Conservation (phyloP, 2,329 filamentous ascomycete genomes). For the Hymenotorrendiella dingleyae region DNA sequence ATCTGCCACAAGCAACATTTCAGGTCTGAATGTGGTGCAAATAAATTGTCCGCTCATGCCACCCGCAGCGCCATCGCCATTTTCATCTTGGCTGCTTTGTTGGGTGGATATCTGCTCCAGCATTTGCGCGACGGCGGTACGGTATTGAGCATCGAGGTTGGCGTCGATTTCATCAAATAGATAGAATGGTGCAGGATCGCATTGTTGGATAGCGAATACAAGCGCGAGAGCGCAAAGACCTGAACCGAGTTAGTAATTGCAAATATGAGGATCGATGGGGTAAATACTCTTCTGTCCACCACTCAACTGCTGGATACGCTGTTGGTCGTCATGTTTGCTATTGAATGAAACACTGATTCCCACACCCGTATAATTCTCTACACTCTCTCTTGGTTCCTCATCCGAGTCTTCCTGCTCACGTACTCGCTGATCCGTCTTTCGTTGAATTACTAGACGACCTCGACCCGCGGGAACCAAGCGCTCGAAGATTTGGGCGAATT, state of each 20-base stretch:
- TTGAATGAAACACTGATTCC: slow-evolving; percentile 98
- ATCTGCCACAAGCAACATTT: slow-evolving; percentile 92
- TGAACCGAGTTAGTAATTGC: slow-evolving; percentile 32
- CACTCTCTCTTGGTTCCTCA: slow-evolving; percentile 60
- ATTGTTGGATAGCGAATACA: slow-evolving; percentile 97
- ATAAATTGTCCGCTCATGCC: slow-evolving; percentile 73
- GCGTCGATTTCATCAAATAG: slow-evolving; percentile 99
- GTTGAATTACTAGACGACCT: slow-evolving; percentile 86
- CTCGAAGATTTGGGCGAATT: slow-evolving; percentile 90
- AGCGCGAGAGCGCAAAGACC: slow-evolving; percentile 93
- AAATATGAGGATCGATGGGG: not conserved
- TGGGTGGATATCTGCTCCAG: slow-evolving; percentile 70
- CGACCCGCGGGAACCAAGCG: slow-evolving; percentile 91
- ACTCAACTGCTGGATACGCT: slow-evolving; percentile 93
- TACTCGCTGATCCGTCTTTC: slow-evolving; percentile 68
- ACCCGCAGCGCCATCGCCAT: slow-evolving; percentile 30
- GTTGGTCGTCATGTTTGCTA: slow-evolving; percentile 96
- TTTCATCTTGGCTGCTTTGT: slow-evolving; percentile 32
- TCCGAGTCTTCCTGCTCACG: slow-evolving; percentile 64
- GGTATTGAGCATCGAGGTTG: slow-evolving; percentile 96
- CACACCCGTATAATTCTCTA: slow-evolving; percentile 95
- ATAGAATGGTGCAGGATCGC: slow-evolving; percentile 95
- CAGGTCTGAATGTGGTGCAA: slow-evolving; percentile 95
- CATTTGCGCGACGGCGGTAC: slow-evolving; percentile 88
- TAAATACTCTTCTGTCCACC: slow-evolving; percentile 92